Percentiles rank a stretch among this genome's conserved stretches.
phyloP scores from a whole-genome alignment of 2,329 filamentous ascomycete species.

The Ceratocystis diversiconidia region DNA sequence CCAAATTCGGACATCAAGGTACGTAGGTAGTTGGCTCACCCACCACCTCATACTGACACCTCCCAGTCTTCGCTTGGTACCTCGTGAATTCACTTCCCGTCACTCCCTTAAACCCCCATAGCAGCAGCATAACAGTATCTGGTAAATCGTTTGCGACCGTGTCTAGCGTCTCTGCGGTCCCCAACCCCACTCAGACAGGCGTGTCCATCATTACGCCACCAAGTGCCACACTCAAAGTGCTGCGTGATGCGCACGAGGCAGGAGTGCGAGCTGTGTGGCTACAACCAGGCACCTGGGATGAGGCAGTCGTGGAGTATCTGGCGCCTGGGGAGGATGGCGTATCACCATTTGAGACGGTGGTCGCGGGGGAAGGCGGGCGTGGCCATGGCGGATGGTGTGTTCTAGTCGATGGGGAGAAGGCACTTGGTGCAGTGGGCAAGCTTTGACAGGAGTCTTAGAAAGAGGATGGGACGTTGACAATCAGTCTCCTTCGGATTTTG shows the following conservation, averaged over 20 bases:
- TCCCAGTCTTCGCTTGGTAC: slow-evolving; percentile 79
- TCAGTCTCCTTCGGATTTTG: too few relatives aligned
- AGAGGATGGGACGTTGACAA: too few relatives aligned
- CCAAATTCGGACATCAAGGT: slow-evolving; percentile 86
- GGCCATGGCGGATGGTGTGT: slow-evolving; percentile 76
- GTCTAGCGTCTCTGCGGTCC: slow-evolving; percentile 49
- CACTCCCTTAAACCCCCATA: slow-evolving; percentile 68
- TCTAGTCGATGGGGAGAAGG: slow-evolving; percentile 64
- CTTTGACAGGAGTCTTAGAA: slow-evolving; percentile 23
- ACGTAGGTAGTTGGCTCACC: slow-evolving; percentile 21
- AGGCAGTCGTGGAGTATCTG: slow-evolving; percentile 57
- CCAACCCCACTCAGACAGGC: slow-evolving; percentile 53
- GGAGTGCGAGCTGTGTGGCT: slow-evolving; percentile 70
- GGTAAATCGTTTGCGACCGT: slow-evolving; percentile 43
- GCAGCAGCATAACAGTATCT: slow-evolving; percentile 47
- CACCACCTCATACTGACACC: slow-evolving; percentile 5
- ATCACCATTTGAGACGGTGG: slow-evolving; percentile 51
- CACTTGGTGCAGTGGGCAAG: slow-evolving; percentile 42
- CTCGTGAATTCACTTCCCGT: slow-evolving; percentile 58
- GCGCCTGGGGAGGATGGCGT: slow-evolving; percentile 31
- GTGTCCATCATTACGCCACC: slow-evolving; percentile 84
- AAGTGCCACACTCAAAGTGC: slow-evolving; percentile 53
- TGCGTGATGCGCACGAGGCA: slow-evolving; percentile 62
- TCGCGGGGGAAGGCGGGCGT: slow-evolving; percentile 47
- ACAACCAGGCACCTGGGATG: slow-evolving; percentile 79